Evolutionary conservation across 2,329 filamentous ascomycete species (phyloP).

Genomic region (Aspergillus brasiliensis): DNA sequence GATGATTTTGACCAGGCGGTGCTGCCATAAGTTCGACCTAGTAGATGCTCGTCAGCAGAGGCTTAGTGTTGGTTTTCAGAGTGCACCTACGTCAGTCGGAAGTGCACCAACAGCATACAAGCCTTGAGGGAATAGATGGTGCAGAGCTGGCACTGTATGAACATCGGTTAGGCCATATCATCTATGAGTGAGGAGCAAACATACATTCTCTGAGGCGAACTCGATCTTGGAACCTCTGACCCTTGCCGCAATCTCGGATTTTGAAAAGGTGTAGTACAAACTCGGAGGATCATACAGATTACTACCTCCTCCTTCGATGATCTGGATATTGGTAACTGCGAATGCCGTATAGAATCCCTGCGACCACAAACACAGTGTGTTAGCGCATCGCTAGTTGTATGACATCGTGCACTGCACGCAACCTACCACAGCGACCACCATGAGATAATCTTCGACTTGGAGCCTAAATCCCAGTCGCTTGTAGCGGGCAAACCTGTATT

Average conservation of each 20-base stretch:
- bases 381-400: not conserved
- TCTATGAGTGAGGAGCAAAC: not conserved
- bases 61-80: not conserved
- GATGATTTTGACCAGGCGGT: not conserved
- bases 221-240: conserved; percentile 7
- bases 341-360: conserved; percentile 7
- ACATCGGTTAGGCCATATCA: not conserved
- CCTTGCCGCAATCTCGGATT: not conserved
- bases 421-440: conserved; percentile 5
- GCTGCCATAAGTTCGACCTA: conserved; percentile 3
- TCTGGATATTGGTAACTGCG: conserved; percentile 1
- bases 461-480: not conserved
- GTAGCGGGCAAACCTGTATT: not conserved
- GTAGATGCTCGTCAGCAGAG: not conserved
- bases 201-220: conserved; percentile 6
- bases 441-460: conserved; percentile 6
- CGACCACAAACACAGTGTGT: not conserved
- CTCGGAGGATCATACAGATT: not conserved
- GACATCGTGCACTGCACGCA: not conserved
- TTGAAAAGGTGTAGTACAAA: not conserved
- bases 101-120: conserved; percentile 9
- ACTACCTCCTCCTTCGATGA: conserved; percentile 5
- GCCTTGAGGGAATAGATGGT: conserved; percentile 6
- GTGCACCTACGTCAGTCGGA: not conserved
- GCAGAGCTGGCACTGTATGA: conserved; percentile 6